Base-by-base conservation (phyloP, 2,329 filamentous ascomycete species). In the Aspergillus neoniger region DNA sequence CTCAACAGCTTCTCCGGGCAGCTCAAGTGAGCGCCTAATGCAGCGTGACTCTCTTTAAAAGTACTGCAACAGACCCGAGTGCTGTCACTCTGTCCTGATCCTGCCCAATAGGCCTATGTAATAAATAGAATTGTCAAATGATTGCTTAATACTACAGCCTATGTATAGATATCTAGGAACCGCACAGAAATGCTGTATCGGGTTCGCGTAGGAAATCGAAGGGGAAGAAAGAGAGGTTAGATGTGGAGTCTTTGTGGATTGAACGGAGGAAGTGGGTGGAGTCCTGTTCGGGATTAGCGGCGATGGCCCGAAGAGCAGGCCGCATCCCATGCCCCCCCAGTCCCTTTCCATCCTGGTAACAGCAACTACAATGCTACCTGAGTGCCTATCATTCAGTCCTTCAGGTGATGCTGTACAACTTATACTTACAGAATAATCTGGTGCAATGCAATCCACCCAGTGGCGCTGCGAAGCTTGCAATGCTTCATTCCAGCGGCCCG, bases 401-500 rank as follows among this genome's bases (percentile, higher is more conserved):
- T 25, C 2, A 4, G 7, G 36, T 25, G 19, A 17, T n/a, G 51
- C 50, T 54, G 21, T 21, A 5, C 19, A 19, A 2, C 4, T 9
- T 23, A 49, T 25, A 17, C 28, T 36, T 6, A 15, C 12, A 6
- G 12, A 6, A 14, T 3, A 23, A 25, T 5, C 12, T 17, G 1
- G 15, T 17, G 6, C 32, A 5, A 54, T 54, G 51, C 51, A 54
- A 28, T 17, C 32, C 14, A 14, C 14, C 19, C 32, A 25, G 15
- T 23, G 21, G 17, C 36, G 5, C 21, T 54, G 51, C 36, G 51
- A 43, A 21, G 21, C 36, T 9, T 54, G 51, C 51, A 54, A 28
- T 15, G 53, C 55, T 21, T 47, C 41, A 10, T 56, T 56, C 32
- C 43, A 25, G 12, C 54, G 54, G 49, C 54, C 41, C 21, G 54